Conservation (phyloP, 1,139 yeast species). For the Yamadazyma blattariae region DNA sequence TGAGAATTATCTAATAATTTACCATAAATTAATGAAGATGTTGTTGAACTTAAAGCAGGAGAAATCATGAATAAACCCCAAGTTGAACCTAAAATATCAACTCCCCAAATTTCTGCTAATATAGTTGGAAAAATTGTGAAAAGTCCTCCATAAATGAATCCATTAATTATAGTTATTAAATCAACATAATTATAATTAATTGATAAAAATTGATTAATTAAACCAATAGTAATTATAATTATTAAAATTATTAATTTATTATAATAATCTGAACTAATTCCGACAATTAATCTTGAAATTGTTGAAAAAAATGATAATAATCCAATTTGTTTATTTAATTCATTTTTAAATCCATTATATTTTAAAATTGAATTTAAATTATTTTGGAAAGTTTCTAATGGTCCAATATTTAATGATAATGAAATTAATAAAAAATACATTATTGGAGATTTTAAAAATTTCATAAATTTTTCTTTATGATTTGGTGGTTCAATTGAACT, state of each 20-base stretch:
- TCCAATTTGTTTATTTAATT: slow-evolving; percentile 50
- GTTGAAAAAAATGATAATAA: slow-evolving; percentile 42
- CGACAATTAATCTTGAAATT: slow-evolving; percentile 54
- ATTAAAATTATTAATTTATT: slow-evolving; percentile 39
- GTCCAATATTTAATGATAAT: slow-evolving; percentile 73
- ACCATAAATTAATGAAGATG: slow-evolving; percentile 74
- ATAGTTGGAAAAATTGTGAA: slow-evolving; percentile 86
- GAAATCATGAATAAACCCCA: slow-evolving; percentile 93
- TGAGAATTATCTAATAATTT: slow-evolving; percentile 47
- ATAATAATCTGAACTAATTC: slow-evolving; percentile 62
- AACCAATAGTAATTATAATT: slow-evolving; percentile 39
- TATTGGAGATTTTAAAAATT: slow-evolving; percentile 59
- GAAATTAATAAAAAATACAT: slow-evolving; percentile 65
- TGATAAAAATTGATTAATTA: slow-evolving; percentile 34
- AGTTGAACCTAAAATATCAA: slow-evolving; percentile 84
- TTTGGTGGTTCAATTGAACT: slow-evolving; percentile 33
- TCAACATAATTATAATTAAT: slow-evolving; percentile 5
- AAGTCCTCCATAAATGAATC: slow-evolving; percentile 76
- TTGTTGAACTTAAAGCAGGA: slow-evolving; percentile 81
- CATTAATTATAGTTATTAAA: slow-evolving; percentile 52
- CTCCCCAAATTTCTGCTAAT: slow-evolving; percentile 84
- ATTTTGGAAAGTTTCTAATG: slow-evolving; percentile 83
- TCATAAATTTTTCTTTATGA: slow-evolving; percentile 46
- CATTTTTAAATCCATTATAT: slow-evolving; percentile 29
- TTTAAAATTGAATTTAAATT: slow-evolving; percentile 70